These are phyloP conservation scores for Hypoxylon fragiforme DNA, from an alignment of 495 filamentous ascomycete genomes.

Conservation along the genomic window DNA sequence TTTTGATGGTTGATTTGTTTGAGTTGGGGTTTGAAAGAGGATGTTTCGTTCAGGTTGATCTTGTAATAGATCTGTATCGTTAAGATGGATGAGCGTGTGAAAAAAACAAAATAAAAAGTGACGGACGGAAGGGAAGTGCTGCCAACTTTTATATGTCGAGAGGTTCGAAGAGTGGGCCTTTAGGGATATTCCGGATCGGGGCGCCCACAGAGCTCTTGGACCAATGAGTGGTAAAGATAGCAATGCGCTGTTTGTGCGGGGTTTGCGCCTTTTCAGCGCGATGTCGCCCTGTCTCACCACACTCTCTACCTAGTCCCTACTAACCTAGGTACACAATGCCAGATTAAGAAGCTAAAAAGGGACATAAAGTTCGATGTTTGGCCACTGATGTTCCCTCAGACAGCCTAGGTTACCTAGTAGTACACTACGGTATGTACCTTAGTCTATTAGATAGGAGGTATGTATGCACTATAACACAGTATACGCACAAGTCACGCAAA, in stretches of 20 bases:
- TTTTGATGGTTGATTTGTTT: constrained; percentile 39
- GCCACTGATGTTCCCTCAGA: background rate
- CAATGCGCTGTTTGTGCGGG: constrained; percentile 44
- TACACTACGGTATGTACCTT: background rate
- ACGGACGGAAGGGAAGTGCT: constrained; percentile 4
- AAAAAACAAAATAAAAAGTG: background rate
- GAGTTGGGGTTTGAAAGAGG: constrained; percentile 1
- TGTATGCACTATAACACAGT: too few species aligned
- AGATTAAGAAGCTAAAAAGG: constrained; percentile 17
- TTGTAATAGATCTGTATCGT: constrained; percentile 1
- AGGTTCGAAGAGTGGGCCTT: constrained; percentile 9
- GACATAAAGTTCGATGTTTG: too few species aligned
- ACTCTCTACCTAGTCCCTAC: background rate
- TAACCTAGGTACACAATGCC: too few species aligned
- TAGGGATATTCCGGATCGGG: constrained; percentile 19
- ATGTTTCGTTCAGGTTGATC: constrained; percentile 21
- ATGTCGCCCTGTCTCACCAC: constrained; percentile 36
- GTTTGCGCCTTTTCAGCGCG: constrained; percentile 34
- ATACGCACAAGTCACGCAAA: constrained; percentile 32
- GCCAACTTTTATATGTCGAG: constrained; percentile 32
- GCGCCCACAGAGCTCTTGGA: background rate
- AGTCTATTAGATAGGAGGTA: too few species aligned
- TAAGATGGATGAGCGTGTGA: constrained; percentile 12
- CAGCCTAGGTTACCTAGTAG: too few species aligned
- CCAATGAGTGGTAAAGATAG: constrained; percentile 8